phyloP scores from a whole-genome alignment of 345 rosid species.

The Citrus inodora region DNA sequence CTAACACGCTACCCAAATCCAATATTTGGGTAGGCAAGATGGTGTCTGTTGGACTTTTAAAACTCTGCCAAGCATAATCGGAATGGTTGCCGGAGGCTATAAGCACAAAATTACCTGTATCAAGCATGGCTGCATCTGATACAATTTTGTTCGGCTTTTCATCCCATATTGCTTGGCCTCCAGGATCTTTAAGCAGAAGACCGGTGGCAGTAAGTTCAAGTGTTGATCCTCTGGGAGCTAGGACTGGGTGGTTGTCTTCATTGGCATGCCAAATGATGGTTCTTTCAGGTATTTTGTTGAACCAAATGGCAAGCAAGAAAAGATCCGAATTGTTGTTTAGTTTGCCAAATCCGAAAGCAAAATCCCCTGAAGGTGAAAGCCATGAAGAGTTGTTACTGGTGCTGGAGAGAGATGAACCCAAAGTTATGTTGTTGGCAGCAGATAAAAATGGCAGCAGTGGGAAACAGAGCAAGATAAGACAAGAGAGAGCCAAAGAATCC shows the following conservation, averaged over 20 bases:
- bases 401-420: slow-evolving; percentile 8
- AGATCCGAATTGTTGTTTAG: slow-evolving; percentile 7
- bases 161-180: slow-evolving; percentile 7
- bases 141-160: not conserved
- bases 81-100: slow-evolving; percentile 6
- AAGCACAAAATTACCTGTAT: slow-evolving; percentile 42
- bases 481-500: not conserved
- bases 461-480: not conserved
- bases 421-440: slow-evolving; percentile 6
- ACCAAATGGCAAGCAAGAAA: slow-evolving; percentile 35
- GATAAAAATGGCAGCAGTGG: not conserved
- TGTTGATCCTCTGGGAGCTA: slow-evolving; percentile 23
- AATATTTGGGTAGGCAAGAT: slow-evolving; percentile 36
- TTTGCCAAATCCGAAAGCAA: slow-evolving; percentile 26
- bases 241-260: not conserved
- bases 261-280: slow-evolving; percentile 32
- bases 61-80: slow-evolving; percentile 35
- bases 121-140: slow-evolving; percentile 23
- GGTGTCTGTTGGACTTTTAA: slow-evolving; percentile 37
- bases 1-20: slow-evolving; percentile 10
- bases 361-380: slow-evolving; percentile 22
- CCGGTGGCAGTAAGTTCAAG: slow-evolving; percentile 15
- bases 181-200: slow-evolving; percentile 21
- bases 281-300: slow-evolving; percentile 25
- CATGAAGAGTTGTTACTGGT: slow-evolving; percentile 12